These are phyloP conservation scores for Scedosporium minutisporum DNA, from an alignment of 2,329 filamentous ascomycete genomes.

Conservation along the genomic window DNA sequence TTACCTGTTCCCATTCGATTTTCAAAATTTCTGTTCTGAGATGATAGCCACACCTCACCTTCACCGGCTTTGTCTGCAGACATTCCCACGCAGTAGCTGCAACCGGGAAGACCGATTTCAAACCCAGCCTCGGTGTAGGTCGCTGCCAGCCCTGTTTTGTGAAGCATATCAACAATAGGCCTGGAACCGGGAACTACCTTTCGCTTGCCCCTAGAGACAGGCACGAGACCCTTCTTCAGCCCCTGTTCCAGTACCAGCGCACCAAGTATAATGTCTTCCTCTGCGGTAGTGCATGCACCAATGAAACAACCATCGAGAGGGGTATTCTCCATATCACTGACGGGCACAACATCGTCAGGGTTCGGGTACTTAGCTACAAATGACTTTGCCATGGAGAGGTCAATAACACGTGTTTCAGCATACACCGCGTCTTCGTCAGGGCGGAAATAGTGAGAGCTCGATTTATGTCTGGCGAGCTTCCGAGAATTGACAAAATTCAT, in stretches of 20 bases:
- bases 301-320: constrained; percentile 32
- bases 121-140: constrained; percentile 30
- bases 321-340: constrained; percentile 16
- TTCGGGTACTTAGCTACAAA: background rate
- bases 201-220: constrained; percentile 16
- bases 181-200: background rate
- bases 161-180: constrained; percentile 20
- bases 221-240: constrained; percentile 20
- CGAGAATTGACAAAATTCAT: constrained; percentile 22
- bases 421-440: constrained; percentile 27
- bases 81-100: constrained; percentile 33
- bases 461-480: constrained; percentile 19
- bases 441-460: constrained; percentile 23
- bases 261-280: constrained; percentile 31
- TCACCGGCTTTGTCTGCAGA: constrained; percentile 26
- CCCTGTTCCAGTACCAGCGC: constrained; percentile 29
- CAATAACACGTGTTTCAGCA: constrained; percentile 22
- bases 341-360: background rate
- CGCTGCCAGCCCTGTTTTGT: constrained; percentile 21
- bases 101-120: constrained; percentile 28
- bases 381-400: constrained; percentile 23
- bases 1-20: constrained; percentile 28
- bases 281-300: constrained; percentile 33
- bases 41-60: constrained; percentile 30
- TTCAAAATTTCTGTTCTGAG: constrained; percentile 33